These are phyloP conservation scores for Inonotus hispidus DNA, from an alignment of 1,284 basidiomycete species.

Conservation along the genomic window DNA sequence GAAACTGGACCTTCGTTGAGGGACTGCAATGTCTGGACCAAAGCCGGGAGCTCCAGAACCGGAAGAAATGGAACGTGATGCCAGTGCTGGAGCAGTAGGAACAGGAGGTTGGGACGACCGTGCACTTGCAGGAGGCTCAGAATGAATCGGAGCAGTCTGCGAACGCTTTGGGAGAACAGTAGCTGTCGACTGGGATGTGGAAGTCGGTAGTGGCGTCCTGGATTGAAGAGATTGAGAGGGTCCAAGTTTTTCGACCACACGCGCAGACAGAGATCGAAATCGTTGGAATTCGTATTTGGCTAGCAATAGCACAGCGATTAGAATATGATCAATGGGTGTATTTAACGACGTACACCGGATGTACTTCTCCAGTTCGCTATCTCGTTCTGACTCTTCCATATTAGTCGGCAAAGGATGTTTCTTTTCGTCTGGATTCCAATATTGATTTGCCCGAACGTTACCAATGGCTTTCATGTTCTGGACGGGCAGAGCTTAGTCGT, in stretches of 20 bases:
- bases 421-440: constrained; percentile 72
- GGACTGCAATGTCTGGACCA: neutral
- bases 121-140: constrained; percentile 3
- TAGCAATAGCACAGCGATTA: constrained; percentile 26
- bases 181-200: neutral
- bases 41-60: neutral
- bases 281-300: constrained; percentile 73
- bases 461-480: constrained; percentile 71
- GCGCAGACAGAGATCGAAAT: constrained; percentile 34
- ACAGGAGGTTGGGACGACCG: neutral
- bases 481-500: neutral
- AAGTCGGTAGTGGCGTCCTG: neutral
- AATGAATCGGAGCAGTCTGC: constrained; percentile 13
- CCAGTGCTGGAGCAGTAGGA: neutral
- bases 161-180: constrained; percentile 5
- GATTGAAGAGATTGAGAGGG: constrained; percentile 20
- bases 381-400: constrained; percentile 70
- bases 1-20: constrained; percentile 6
- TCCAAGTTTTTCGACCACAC: constrained; percentile 22
- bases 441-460: constrained; percentile 68
- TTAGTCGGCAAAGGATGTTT: constrained; percentile 76
- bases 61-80: constrained; percentile 1
- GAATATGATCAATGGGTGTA: neutral
- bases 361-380: constrained; percentile 80
- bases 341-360: constrained; percentile 58